Conservation (phyloP, 768 basidiomycete genomes). For the Lentinula aciculospora region DNA sequence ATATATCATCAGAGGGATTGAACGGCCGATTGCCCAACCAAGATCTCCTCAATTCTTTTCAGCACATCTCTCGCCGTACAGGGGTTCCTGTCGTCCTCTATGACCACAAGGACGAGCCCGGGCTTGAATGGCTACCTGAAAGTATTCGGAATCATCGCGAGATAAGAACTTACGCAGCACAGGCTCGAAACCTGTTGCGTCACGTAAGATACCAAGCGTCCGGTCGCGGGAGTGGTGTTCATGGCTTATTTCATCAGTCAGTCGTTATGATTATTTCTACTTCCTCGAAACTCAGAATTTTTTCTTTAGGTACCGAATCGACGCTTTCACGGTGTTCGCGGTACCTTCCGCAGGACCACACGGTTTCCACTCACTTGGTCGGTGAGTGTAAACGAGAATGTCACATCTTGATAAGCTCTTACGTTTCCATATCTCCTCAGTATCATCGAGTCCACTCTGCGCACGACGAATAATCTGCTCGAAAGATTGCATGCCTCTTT, state of each 20-base stretch:
- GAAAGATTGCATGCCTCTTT: constrained; percentile 97
- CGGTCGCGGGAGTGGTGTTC: constrained; percentile 81
- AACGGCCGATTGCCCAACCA: constrained; percentile 96
- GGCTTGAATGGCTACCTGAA: constrained; percentile 41
- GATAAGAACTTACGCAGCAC: constrained; percentile 47
- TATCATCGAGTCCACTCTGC: constrained; percentile 79
- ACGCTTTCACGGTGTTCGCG: constrained; percentile 88
- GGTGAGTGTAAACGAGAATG: constrained; percentile 39
- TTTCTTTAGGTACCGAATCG: constrained; percentile 75
- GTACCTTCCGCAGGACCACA: constrained; percentile 88
- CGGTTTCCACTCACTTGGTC: constrained; percentile 90
- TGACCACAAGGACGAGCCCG: constrained; percentile 43
- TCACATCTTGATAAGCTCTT: constrained; percentile 6
- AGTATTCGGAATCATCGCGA: constrained; percentile 33
- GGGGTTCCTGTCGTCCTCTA: constrained; percentile 79
- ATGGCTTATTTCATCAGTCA: constrained; percentile 86
- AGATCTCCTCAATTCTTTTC: constrained; percentile 84
- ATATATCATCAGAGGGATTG: constrained; percentile 65
- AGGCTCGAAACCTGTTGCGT: constrained; percentile 60
- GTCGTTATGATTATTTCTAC: constrained; percentile 14
- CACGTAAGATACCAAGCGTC: constrained; percentile 72
- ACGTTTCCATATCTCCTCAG: constrained; percentile 28
- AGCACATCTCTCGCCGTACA: constrained; percentile 63
- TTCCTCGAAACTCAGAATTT: constrained; percentile 2
- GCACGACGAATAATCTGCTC: constrained; percentile 89